Percentiles rank a stretch among this genome's conserved stretches.
Evolutionary conservation across 306 rosid genomes (phyloP).

Genomic region (Citrullus amarus): DNA sequence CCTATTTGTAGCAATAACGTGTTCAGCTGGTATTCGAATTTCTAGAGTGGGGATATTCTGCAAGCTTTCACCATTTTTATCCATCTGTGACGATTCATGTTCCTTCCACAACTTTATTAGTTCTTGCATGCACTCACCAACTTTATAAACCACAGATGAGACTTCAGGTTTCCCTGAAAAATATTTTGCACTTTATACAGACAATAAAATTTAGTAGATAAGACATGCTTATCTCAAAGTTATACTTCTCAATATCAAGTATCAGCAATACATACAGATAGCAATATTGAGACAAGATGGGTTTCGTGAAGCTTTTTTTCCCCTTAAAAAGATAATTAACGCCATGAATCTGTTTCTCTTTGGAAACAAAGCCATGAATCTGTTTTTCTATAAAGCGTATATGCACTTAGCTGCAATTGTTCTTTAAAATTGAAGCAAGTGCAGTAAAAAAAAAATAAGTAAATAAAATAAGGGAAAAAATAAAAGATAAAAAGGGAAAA

Average conservation of each 20-base stretch:
- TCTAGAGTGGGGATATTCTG: slow-evolving; percentile 71
- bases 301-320: neutral
- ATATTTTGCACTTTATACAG: neutral
- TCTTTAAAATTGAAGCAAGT: neutral
- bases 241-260: neutral
- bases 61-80: slow-evolving; percentile 49
- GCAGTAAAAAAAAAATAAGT: neutral
- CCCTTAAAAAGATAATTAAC: neutral
- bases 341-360: neutral
- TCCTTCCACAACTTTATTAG: slow-evolving; percentile 79
- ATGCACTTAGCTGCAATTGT: neutral
- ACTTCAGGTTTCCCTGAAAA: slow-evolving; percentile 74
- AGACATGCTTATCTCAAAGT: slow-evolving; percentile 7
- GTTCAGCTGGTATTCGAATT: slow-evolving; percentile 81
- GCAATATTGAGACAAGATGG: neutral
- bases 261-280: neutral
- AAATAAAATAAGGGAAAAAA: neutral
- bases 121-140: slow-evolving; percentile 96
- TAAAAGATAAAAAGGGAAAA: neutral
- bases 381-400: neutral
- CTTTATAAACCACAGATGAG: slow-evolving; percentile 63
- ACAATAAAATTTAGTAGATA: neutral
- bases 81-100: slow-evolving; percentile 45
- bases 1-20: slow-evolving; percentile 86
- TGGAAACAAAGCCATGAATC: neutral